Conservation (phyloP, 768 basidiomycete species). For the Termitomyces sp. region DNA sequence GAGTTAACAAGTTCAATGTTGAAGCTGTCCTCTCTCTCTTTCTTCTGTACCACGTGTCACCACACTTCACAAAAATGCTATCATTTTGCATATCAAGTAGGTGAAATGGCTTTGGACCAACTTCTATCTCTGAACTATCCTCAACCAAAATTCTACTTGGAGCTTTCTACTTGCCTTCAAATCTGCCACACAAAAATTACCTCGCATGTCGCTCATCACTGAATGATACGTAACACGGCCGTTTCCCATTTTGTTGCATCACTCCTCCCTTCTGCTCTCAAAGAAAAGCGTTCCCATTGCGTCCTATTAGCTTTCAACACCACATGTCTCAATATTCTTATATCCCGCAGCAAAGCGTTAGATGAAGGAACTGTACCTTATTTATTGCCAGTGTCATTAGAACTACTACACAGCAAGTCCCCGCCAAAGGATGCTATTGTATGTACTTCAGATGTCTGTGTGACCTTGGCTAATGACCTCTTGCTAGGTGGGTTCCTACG, state of each 20-base stretch:
- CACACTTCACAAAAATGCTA: slow-evolving; percentile 91
- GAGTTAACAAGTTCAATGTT: slow-evolving; percentile 93
- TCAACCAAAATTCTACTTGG: slow-evolving; percentile 60
- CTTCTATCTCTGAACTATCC: neutral
- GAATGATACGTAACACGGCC: slow-evolving; percentile 73
- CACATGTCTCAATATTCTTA: slow-evolving; percentile 73
- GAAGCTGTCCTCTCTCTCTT: slow-evolving; percentile 75
- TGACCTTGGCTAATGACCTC: neutral
- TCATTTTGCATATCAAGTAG: slow-evolving; percentile 79
- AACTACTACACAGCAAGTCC: slow-evolving; percentile 44
- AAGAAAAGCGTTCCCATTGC: slow-evolving; percentile 53
- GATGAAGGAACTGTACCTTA: slow-evolving; percentile 67
- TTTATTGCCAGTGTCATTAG: slow-evolving; percentile 60
- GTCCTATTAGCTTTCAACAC: slow-evolving; percentile 82
- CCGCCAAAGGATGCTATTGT: slow-evolving; percentile 54
- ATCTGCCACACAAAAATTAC: slow-evolving; percentile 70
- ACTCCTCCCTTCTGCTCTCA: slow-evolving; percentile 59
- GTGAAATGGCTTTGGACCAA: slow-evolving; percentile 17
- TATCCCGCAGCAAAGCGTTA: slow-evolving; percentile 52
- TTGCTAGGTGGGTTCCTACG: slow-evolving; percentile 65
- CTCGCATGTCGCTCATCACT: slow-evolving; percentile 67
- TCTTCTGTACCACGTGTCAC: slow-evolving; percentile 91
- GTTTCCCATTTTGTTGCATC: slow-evolving; percentile 68
- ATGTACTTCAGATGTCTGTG: slow-evolving; percentile 18
- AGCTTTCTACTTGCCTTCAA: slow-evolving; percentile 73